These are phyloP conservation scores for Spergularia azorica DNA, from an alignment of 179 eudicot species.

Conservation along the genomic window DNA sequence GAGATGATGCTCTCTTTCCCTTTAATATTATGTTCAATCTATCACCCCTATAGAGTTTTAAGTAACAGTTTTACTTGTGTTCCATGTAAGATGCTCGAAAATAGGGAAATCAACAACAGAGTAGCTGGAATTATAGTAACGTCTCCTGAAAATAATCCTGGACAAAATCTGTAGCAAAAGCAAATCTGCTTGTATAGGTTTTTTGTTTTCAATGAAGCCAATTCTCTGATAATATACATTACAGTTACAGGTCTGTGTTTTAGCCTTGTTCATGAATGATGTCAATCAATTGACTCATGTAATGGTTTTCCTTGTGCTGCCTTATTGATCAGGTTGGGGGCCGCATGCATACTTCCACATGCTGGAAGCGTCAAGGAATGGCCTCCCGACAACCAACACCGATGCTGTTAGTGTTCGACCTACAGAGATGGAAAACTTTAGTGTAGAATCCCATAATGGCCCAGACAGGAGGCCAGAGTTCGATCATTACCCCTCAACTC, in stretches of 20 bases:
- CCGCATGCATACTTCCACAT: conserved; percentile 68
- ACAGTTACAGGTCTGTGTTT: not conserved
- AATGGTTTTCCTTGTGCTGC: not conserved
- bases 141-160: not conserved
- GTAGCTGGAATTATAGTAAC: not conserved
- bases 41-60: not conserved
- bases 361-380: conserved; percentile 56
- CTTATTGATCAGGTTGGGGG: conserved; percentile 48
- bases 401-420: conserved; percentile 37
- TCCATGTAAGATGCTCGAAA: not conserved
- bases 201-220: not conserved
- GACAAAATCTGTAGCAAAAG: not conserved
- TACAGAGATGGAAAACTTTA: conserved; percentile 41
- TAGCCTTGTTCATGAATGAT: not conserved
- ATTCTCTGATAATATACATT: not conserved
- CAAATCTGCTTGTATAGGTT: not conserved
- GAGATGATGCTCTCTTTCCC: not conserved
- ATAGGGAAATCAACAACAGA: not conserved
- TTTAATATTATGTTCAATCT: not conserved
- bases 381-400: conserved; percentile 26
- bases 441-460: conserved; percentile 27
- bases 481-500: conserved; percentile 32
- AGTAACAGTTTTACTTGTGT: not conserved
- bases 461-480: conserved; percentile 27
- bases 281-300: not conserved